A percentile compares a stretch with the other conserved stretches of the same genome.
These are phyloP conservation scores for Cymbidium sinense DNA, from an alignment of 106 monocot species.

Conservation along the genomic window DNA sequence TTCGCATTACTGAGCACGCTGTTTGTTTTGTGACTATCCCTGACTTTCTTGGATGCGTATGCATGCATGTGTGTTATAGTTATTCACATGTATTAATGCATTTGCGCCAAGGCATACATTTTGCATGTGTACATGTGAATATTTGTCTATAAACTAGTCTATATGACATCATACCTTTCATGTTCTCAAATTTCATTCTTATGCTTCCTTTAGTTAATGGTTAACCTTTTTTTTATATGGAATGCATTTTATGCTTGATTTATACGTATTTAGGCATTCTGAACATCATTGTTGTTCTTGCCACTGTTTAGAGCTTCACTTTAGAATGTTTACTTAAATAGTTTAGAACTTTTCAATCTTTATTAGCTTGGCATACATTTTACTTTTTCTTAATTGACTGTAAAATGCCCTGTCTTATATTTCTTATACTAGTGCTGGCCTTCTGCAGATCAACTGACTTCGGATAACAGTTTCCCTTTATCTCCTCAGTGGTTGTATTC, in stretches of 20 bases:
- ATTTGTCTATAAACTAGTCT: background rate
- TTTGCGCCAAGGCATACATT: too few relatives aligned
- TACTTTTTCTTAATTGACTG: conserved; percentile 1
- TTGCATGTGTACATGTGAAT: too few relatives aligned
- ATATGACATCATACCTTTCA: background rate
- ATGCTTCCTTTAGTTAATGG: background rate
- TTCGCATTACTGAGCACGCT: background rate
- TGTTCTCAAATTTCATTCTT: background rate
- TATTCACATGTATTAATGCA: background rate
- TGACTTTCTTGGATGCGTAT: background rate
- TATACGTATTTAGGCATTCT: background rate
- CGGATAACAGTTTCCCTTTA: conserved; percentile 75
- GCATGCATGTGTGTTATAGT: too few relatives aligned
- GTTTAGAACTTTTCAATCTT: background rate
- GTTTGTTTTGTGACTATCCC: background rate
- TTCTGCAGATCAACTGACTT: conserved; percentile 63
- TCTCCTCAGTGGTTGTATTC: conserved; percentile 97
- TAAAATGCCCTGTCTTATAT: background rate
- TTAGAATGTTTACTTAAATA: background rate
- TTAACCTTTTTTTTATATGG: background rate
- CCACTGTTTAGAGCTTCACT: background rate
- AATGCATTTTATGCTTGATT: background rate
- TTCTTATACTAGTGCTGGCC: background rate
- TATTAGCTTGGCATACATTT: background rate
- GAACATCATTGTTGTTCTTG: background rate